These are phyloP conservation scores for Pseudogymnoascus sp. DNA, from an alignment of 2,329 filamentous ascomycete genomes.

Conservation along the genomic window DNA sequence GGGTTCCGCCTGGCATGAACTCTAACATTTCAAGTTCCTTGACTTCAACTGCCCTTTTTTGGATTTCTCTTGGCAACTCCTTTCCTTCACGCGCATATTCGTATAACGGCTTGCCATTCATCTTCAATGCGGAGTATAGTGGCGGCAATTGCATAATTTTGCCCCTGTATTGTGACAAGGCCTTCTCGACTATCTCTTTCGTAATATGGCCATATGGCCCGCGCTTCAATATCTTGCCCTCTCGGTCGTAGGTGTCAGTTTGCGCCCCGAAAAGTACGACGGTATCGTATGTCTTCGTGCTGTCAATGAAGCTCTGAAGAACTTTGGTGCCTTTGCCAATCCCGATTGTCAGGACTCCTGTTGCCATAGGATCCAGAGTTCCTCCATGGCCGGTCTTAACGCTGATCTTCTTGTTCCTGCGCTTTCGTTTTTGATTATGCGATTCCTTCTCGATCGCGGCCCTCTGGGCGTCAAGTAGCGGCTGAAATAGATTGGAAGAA, in stretches of 20 bases:
- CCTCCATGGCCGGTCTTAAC: slow-evolving; percentile 96
- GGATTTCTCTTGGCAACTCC: slow-evolving; percentile 75
- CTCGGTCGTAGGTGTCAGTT: slow-evolving; percentile 84
- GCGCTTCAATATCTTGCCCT: slow-evolving; percentile 72
- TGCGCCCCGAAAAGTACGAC: slow-evolving; percentile 83
- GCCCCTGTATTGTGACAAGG: slow-evolving; percentile 66
- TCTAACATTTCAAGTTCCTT: slow-evolving; percentile 70
- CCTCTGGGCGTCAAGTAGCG: slow-evolving; percentile 61
- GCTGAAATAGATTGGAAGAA: slow-evolving; percentile 67
- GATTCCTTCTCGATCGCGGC: slow-evolving; percentile 46
- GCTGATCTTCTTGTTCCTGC: slow-evolving; percentile 49
- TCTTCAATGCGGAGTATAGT: slow-evolving; percentile 84
- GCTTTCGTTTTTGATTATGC: slow-evolving; percentile 50
- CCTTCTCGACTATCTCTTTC: slow-evolving; percentile 65
- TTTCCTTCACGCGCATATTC: slow-evolving; percentile 91
- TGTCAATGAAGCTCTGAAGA: slow-evolving; percentile 68
- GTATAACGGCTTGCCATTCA: slow-evolving; percentile 89
- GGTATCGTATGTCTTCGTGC: slow-evolving; percentile 90
- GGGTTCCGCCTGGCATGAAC: slow-evolving; percentile 74
- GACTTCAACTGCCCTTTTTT: slow-evolving; percentile 71
- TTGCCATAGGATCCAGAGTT: slow-evolving; percentile 88
- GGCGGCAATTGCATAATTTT: slow-evolving; percentile 84
- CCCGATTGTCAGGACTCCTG: slow-evolving; percentile 83
- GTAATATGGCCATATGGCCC: slow-evolving; percentile 76
- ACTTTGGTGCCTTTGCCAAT: slow-evolving; percentile 81